phyloP scores from a whole-genome alignment of 306 rosid genomes.

The Rosa rugosa region DNA sequence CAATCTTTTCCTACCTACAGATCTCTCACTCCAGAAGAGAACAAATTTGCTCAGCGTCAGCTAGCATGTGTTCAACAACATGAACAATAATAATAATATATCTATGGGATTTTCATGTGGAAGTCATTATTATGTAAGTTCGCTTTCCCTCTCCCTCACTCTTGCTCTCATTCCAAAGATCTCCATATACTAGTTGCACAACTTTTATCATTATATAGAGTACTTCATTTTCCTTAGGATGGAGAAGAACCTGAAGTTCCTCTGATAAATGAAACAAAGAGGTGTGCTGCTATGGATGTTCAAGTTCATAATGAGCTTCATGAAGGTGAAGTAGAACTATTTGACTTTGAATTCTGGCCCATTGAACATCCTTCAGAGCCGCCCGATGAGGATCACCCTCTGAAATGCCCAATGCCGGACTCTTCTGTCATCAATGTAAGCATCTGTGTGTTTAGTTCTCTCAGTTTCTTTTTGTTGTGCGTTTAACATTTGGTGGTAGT shows the following conservation, averaged over 20 bases:
- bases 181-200: not conserved
- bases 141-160: not conserved
- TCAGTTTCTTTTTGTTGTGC: not conserved
- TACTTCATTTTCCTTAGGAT: conserved; percentile 25
- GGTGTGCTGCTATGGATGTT: conserved; percentile 38
- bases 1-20: not conserved
- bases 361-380: conserved; percentile 92
- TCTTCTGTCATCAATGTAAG: conserved; percentile 76
- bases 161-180: not conserved
- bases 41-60: conserved; percentile 43
- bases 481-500: conserved; percentile 7
- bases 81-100: conserved; percentile 30
- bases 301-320: conserved; percentile 9
- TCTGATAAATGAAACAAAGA: conserved; percentile 31
- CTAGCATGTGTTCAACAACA: conserved; percentile 26
- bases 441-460: not conserved
- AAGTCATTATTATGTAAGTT: conserved; percentile 52
- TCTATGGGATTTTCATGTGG: conserved; percentile 55
- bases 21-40: conserved; percentile 35
- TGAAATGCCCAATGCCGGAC: conserved; percentile 88
- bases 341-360: conserved; percentile 72
- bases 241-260: conserved; percentile 46
- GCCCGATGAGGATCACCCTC: conserved; percentile 87
- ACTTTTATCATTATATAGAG: not conserved
- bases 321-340: conserved; percentile 37